Base-by-base conservation (phyloP, 1,139 yeast genomes). In the Magnusiomyces fungicola region DNA sequence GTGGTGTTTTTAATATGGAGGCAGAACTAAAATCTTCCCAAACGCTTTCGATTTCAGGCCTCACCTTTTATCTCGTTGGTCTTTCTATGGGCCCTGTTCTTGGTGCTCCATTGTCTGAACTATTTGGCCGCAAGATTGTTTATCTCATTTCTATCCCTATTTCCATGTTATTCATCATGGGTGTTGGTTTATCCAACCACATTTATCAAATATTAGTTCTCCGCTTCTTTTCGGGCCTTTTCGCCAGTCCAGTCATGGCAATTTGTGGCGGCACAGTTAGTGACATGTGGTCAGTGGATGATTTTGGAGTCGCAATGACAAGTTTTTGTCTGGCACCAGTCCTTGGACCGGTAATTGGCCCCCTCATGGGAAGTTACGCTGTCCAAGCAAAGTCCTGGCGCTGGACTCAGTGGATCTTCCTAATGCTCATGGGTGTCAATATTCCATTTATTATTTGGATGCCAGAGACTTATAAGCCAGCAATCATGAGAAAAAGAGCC, bases 181-280 rank as follows among this genome's bases (percentile, higher is more conserved):
- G 53, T n/a, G 45, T 43, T 39, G 85, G 83, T 1, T 68, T 81
- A 43, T 66, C 80, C 1, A 64, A 71, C 21, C 78, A 80, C 55
- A 71, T 81, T 25, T 56, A 61, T 3, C 55, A 59, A 1, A 54
- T 68, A 36, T 69, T 85, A 45, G 81, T 86, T 3, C 69, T 86
- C 50, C 72, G 96, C 58, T 85, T 87, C 63, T 78, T 88, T 57
- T 75, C 87, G 37, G 96, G 96, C 1, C 73, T 83, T 33, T 74
- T 83, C 53, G 86, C 92, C 0, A 79, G 90, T 2, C 96, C 96
- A 3, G 90, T 94, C 0, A 72, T 88, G 64, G 83, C 95, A 6
- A 79, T 86, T 56, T 95, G 89, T 10, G 94, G 89, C 50, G 96
- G 95, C 53, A 79, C 94, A 3, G 77, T 87, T 53, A 73, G 81